A percentile compares a stretch with the other conserved stretches of the same genome.
Evolutionary conservation across 176 grass and related monocot species (phyloP).

Genomic region (Stipa capillata): DNA sequence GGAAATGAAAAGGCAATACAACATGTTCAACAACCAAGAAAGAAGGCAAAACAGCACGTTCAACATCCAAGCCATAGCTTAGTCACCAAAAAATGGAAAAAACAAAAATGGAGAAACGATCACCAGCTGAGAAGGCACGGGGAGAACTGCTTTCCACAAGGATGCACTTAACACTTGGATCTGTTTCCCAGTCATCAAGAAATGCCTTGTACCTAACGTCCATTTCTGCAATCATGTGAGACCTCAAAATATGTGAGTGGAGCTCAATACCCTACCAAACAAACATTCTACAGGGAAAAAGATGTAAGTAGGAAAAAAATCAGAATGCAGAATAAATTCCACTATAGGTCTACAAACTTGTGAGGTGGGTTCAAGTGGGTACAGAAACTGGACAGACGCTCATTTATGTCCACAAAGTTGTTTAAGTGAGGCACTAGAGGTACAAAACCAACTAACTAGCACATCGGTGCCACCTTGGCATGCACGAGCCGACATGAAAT

Average conservation of each 20-base stretch:
- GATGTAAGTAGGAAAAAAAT: neutral
- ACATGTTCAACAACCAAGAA: too few relatives aligned
- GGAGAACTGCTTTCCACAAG: slow-evolving; percentile 84
- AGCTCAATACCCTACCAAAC: neutral
- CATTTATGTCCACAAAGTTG: too few relatives aligned
- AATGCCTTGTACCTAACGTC: slow-evolving; percentile 74
- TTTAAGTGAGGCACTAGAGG: too few relatives aligned
- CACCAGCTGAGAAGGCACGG: slow-evolving; percentile 93
- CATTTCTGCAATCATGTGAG: slow-evolving; percentile 61
- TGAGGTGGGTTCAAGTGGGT: too few relatives aligned
- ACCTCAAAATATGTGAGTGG: slow-evolving; percentile 2
- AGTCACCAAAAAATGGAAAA: neutral
- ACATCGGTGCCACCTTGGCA: too few relatives aligned
- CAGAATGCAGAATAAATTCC: too few relatives aligned
- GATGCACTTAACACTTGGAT: slow-evolving; percentile 82
- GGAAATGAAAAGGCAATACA: slow-evolving; percentile 25
- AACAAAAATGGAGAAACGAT: slow-evolving; percentile 9
- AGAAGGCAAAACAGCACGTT: too few relatives aligned
- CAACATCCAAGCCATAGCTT: neutral
- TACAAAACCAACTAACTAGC: too few relatives aligned
- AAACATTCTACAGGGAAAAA: neutral
- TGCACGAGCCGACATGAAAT: too few relatives aligned
- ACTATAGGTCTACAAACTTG: too few relatives aligned
- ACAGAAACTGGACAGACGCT: too few relatives aligned
- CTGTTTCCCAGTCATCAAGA: slow-evolving; percentile 89